Base-by-base conservation (phyloP, 345 rosid genomes). In the Pseudoturritis turrita region DNA sequence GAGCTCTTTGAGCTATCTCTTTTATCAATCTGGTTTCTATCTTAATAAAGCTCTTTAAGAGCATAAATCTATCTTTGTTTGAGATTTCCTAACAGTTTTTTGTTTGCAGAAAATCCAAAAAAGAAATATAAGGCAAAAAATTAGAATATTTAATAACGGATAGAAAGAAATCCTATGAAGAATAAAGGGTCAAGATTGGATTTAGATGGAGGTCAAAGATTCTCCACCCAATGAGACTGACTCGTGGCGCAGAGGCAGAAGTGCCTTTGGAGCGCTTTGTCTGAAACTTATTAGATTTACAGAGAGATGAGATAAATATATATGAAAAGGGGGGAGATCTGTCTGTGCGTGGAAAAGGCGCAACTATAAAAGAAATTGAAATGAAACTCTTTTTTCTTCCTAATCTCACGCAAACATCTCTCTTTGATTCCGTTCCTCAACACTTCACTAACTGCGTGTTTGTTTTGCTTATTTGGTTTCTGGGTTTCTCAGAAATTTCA, bases 291-390 rank as follows among this genome's bases (percentile, higher is more conserved):
- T n/a, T 19, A 47, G 31, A 33, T 19, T 18, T 18, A 49, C 3
- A 19, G 55, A 63, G 67, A 44, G 44, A 57, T n/a, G 19, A 37
- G 40, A n/a, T n/a, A n/a, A n/a, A n/a, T n/a, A n/a, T n/a, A n/a
- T n/a, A n/a, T n/a, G n/a, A n/a, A n/a, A n/a, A n/a, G n/a, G n/a
- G n/a, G n/a, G n/a, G n/a, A n/a, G n/a, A n/a, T n/a, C n/a, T n/a
- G n/a, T 33, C 14, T 31, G 36, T 62, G 76, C 70, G 70, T 62
- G 9, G 23, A 61, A 62, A 63, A 51, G 76, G 45, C 76, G 76
- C 76, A 60, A 71, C 76, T 71, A 21, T 71, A 71, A 49, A 61
- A 39, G 21, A 35, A 70, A 13, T 50, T 50, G 14, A 60, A 2
- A 60, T 6, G 65, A 60, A 60, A 40, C 65, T 39, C 50, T n/a